phyloP scores from a whole-genome alignment of 1,284 basidiomycete genomes.

The Cryptococcus deneoformans region DNA sequence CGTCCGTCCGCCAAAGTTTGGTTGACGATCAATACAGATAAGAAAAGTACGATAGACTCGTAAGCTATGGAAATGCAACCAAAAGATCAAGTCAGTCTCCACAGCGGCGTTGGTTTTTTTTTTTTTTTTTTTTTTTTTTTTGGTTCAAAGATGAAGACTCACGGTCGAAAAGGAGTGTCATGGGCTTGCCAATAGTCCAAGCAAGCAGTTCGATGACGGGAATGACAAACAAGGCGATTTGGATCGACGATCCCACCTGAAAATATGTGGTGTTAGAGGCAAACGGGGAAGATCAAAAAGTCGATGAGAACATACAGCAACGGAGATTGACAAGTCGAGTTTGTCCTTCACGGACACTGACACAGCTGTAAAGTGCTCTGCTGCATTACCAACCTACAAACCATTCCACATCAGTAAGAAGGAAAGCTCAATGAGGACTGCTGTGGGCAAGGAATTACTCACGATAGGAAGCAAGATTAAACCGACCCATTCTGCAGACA shows the following conservation, averaged over 20 bases:
- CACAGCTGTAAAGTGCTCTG: constrained; percentile 83
- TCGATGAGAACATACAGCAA: constrained; percentile 55
- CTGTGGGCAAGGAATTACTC: constrained; percentile 6
- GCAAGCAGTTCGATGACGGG: constrained; percentile 61
- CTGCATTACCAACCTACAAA: constrained; percentile 42
- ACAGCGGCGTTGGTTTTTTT: too few relatives aligned
- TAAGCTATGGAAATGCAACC: constrained; percentile 27
- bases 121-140: too few relatives aligned
- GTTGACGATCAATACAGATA: constrained; percentile 74
- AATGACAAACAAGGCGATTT: constrained; percentile 80
- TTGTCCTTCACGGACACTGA: constrained; percentile 76
- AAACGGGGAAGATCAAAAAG: constrained; percentile 8
- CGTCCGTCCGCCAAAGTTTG: constrained; percentile 69
- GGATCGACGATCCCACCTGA: constrained; percentile 76
- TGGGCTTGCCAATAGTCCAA: constrained; percentile 53
- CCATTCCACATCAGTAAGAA: background rate
- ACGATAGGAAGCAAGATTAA: constrained; percentile 78
- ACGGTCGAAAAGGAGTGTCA: constrained; percentile 51
- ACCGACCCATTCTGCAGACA: constrained; percentile 74
- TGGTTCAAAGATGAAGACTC: background rate
- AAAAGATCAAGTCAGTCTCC: background rate
- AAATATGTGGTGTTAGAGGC: constrained; percentile 6
- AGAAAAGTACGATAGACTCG: constrained; percentile 53
- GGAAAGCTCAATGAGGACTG: background rate
- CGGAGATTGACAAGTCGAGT: constrained; percentile 60